phyloP scores from a whole-genome alignment of 441 rosid species.

The Capsella rubella region DNA sequence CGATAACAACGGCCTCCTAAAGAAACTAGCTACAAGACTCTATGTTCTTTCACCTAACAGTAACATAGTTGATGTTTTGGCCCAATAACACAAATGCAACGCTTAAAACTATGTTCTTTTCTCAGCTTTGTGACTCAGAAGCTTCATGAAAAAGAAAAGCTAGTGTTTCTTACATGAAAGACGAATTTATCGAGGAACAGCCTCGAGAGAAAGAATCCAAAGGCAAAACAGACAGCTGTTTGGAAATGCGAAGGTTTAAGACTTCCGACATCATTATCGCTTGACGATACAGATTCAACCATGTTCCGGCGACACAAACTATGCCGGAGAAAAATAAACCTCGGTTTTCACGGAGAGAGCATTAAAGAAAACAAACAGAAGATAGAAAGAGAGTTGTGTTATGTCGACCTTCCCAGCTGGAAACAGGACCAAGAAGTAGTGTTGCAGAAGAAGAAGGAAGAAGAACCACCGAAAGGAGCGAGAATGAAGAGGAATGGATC shows the following conservation, averaged over 20 bases:
- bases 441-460: not conserved
- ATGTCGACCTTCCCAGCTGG: not conserved
- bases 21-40: not conserved
- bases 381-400: not conserved
- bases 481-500: too few relatives aligned
- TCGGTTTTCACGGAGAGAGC: constrained; percentile 27
- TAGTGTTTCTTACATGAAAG: constrained; percentile 62
- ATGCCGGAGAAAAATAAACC: not conserved
- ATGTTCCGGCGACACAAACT: constrained; percentile 27
- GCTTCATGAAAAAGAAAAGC: too few relatives aligned
- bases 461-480: not conserved
- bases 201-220: constrained; percentile 57
- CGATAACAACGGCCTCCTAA: not conserved
- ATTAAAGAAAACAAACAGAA: constrained; percentile 22
- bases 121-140: not conserved
- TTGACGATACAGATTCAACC: constrained; percentile 52
- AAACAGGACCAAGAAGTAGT: not conserved
- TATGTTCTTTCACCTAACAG: not conserved
- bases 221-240: constrained; percentile 59
- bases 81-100: not conserved
- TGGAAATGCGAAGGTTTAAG: constrained; percentile 45
- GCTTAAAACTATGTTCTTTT: not conserved
- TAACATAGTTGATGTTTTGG: not conserved
- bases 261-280: constrained; percentile 16
- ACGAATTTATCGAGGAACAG: constrained; percentile 68